phyloP scores from a whole-genome alignment of 345 rosid species.

The sweet orange (Citrus sinensis) region DNA sequence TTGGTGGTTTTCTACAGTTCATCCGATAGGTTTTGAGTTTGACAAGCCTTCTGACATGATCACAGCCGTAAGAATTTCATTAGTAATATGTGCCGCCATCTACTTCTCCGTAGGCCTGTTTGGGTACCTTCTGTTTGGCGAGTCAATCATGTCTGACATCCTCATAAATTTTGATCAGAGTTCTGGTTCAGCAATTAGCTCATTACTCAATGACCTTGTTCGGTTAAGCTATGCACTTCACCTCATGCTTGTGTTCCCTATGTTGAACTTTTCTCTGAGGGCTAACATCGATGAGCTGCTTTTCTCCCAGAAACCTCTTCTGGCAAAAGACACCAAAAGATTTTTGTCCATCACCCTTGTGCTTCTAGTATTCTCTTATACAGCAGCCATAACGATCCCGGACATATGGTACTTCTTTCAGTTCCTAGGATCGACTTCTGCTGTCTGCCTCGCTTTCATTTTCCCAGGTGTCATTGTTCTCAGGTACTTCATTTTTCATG shows the following conservation, averaged over 20 bases:
- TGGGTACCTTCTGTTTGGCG: conserved; percentile 80
- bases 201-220: conserved; percentile 52
- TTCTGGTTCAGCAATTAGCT: conserved; percentile 45
- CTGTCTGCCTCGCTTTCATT: conserved; percentile 78
- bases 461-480: conserved; percentile 78
- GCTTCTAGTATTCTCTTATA: conserved; percentile 43
- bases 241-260: conserved; percentile 81
- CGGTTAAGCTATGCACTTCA: conserved; percentile 78
- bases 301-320: conserved; percentile 40
- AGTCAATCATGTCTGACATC: conserved; percentile 68
- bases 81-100: conserved; percentile 52
- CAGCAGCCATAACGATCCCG: conserved; percentile 65
- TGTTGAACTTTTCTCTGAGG: conserved; percentile 74
- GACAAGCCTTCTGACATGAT: conserved; percentile 58
- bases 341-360: conserved; percentile 47
- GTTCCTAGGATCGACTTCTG: conserved; percentile 82
- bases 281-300: conserved; percentile 65
- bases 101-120: conserved; percentile 65
- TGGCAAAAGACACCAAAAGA: conserved; percentile 49
- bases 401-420: conserved; percentile 81
- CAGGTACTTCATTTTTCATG: conserved; percentile 35
- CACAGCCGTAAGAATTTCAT: conserved; percentile 55
- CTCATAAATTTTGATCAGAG: conserved; percentile 68
- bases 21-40: conserved; percentile 72
- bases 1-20: conserved; percentile 43